Evolutionary conservation across 768 basidiomycete genomes (phyloP).

Genomic region (Solioccasus polychromus): DNA sequence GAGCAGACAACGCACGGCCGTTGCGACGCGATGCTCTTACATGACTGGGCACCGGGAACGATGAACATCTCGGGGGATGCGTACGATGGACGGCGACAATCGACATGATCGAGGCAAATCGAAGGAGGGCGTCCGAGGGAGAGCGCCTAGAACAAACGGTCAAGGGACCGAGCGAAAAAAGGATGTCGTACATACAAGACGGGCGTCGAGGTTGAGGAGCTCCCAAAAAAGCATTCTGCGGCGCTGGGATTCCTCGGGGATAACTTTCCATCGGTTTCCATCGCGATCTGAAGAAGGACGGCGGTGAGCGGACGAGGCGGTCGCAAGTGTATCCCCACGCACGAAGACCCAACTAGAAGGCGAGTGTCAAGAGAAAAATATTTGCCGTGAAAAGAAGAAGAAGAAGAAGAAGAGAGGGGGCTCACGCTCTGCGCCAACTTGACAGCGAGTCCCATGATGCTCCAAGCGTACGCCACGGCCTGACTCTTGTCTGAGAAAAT

Average conservation of each 20-base stretch:
- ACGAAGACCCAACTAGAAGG: constrained; percentile 64
- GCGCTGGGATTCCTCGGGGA: constrained; percentile 71
- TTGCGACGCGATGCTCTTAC: constrained; percentile 21
- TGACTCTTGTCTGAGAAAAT: constrained; percentile 75
- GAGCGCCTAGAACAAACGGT: constrained; percentile 45
- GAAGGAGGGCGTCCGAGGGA: constrained; percentile 73
- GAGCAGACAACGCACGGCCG: constrained; percentile 8
- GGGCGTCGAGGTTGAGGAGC: constrained; percentile 63
- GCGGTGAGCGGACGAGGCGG: constrained; percentile 21
- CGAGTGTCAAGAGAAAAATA: constrained; percentile 1
- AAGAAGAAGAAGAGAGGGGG: no score
- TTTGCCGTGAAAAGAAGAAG: no score
- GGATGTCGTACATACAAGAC: constrained; percentile 49
- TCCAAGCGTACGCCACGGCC: constrained; percentile 72
- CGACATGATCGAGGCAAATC: constrained; percentile 61
- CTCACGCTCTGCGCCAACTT: constrained; percentile 73
- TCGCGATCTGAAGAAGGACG: constrained; percentile 57
- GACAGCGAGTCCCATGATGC: constrained; percentile 69
- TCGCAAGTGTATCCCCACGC: constrained; percentile 32
- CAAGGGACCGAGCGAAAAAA: constrained; percentile 12
- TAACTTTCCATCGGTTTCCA: constrained; percentile 56
- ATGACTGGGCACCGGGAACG: constrained; percentile 27
- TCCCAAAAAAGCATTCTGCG: constrained; percentile 74
- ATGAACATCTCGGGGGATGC: constrained; percentile 28
- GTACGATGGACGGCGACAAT: constrained; percentile 46